Conservation (phyloP, 257 asterid species). For the Fraxinus anomala region DNA sequence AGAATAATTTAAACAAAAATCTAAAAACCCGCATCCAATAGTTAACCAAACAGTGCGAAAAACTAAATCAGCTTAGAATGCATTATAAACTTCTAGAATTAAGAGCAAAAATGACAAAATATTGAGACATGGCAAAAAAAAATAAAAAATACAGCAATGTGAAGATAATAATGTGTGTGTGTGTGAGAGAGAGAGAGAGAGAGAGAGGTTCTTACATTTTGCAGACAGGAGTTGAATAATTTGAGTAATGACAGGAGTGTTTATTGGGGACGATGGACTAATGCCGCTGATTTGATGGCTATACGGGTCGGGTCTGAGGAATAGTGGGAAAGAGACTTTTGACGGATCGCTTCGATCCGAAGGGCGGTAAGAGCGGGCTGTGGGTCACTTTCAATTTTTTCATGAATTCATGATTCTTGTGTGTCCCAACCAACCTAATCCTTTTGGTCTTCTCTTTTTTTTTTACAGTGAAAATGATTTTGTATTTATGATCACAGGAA, state of each 20-base stretch:
- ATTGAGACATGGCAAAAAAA: neutral
- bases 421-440: conserved; percentile 25
- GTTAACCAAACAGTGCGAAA: neutral
- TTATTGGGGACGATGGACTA: conserved; percentile 7
- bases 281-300: conserved; percentile 33
- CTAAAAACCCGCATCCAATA: neutral
- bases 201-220: neutral
- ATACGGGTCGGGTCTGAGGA: conserved; percentile 27
- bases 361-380: conserved; percentile 40
- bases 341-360: conserved; percentile 59
- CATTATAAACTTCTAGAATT: neutral
- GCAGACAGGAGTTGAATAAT: neutral
- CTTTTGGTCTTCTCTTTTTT: neutral
- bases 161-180: conserved; percentile 9
- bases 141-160: neutral
- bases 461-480: no score
- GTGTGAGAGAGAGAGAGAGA: neutral
- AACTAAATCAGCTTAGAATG: neutral
- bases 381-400: conserved; percentile 35
- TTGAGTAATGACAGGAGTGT: neutral
- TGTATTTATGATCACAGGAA: no score
- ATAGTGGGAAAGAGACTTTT: neutral
- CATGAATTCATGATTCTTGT: conserved; percentile 39
- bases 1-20: neutral
- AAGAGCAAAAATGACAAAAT: neutral